Conservation (phyloP, 257 asterid species). For the Anisodus acutangulus region DNA sequence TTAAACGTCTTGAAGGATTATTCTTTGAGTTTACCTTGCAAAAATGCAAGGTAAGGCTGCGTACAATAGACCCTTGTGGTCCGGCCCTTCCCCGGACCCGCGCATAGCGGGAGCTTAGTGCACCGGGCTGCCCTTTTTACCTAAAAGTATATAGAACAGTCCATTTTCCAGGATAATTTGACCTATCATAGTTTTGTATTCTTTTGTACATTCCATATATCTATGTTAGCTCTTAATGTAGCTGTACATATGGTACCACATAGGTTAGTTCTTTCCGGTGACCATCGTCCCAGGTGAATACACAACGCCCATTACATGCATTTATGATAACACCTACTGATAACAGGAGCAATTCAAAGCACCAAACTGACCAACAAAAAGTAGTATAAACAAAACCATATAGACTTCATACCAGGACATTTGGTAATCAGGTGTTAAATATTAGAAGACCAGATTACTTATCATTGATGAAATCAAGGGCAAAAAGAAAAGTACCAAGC, state of each 20-base stretch:
- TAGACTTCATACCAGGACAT: not conserved
- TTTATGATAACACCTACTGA: slow-evolving; percentile 11
- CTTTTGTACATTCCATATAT: not conserved
- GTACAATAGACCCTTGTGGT: too few species aligned
- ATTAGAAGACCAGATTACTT: not conserved
- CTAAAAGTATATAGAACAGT: not conserved
- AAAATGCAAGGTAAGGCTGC: too few species aligned
- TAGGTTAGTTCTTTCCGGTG: not conserved
- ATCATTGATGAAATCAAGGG: slow-evolving; percentile 10
- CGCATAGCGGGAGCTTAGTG: too few species aligned
- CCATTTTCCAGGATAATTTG: not conserved
- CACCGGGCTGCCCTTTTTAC: too few species aligned
- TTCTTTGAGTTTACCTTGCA: not conserved
- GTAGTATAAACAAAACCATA: not conserved
- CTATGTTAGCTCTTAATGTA: not conserved
- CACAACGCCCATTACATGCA: slow-evolving; percentile 10
- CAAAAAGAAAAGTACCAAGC: not conserved
- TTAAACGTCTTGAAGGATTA: not conserved
- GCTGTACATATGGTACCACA: slow-evolving; percentile 2
- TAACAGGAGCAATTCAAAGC: slow-evolving; percentile 10
- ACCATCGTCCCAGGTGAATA: slow-evolving; percentile 9
- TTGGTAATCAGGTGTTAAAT: too few species aligned
- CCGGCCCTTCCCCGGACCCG: too few species aligned
- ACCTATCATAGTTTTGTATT: not conserved
- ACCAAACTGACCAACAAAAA: not conserved